Base-by-base conservation (phyloP, 352 stramenopile species). In the Phytophthora fragariaefolia region DNA sequence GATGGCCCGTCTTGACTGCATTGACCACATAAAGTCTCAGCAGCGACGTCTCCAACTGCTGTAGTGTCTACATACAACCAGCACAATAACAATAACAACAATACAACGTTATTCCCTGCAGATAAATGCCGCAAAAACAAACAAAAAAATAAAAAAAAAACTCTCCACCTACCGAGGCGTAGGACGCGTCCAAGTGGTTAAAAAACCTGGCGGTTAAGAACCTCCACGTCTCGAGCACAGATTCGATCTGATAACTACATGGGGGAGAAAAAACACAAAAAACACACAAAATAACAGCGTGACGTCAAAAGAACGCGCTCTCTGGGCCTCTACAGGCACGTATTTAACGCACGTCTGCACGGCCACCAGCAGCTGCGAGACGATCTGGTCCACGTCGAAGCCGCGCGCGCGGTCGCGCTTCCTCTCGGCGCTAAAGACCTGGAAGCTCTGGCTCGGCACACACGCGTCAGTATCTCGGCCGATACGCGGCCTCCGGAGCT, bases 141-240 rank as follows among this genome's bases (percentile, higher is more conserved):
- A 36, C 10, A 50, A 47, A 59, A 43, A 27, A 38, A 15, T 62
- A 17, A 70, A 22, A 30, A 17, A 50, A 9, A 74, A 22, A 12
- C 13, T 30, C 51, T n/a, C n/a, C n/a, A n/a, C n/a, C 42, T 74
- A 95, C 86, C 40, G 69, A 69, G 0, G 77, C 66, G 49, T 91
- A 93, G n/a, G 84, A 91, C 7, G 72, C 80, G 56, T 93, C 87
- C 28, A 95, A 66, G 17, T 90, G 83, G 59, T 84, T 83, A 62
- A 95, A 95, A 69, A 95, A 95, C 24, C 87, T 71, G 32, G 87
- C 87, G 4, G 69, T 80, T 48, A 95, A 77, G 58, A 95, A 95
- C 34, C 85, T 84, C 87, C 87, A 95, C 38, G 80, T 87, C 53
- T 95, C 87, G 59, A 93, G 55, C 28, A 95, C 71, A n/a, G 74